Conservation (phyloP, 257 asterid species). For the Coffea canephora region DNA sequence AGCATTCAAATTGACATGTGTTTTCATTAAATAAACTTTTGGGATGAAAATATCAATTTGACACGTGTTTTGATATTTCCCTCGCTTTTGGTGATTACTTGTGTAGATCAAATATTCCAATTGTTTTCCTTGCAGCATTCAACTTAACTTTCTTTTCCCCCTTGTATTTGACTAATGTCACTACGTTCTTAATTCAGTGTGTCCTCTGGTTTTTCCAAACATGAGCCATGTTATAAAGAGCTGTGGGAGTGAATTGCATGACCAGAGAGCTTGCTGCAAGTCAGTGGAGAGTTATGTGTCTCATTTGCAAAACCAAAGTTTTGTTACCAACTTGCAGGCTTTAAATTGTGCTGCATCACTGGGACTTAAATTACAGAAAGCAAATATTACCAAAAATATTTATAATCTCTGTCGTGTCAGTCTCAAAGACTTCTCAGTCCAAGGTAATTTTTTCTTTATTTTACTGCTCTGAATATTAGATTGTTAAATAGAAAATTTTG, state of each 20-base stretch:
- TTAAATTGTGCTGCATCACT: conserved; percentile 88
- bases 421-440: conserved; percentile 97
- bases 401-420: conserved; percentile 72
- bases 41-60: neutral
- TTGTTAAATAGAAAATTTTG: neutral
- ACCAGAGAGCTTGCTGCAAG: conserved; percentile 64
- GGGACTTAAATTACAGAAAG: conserved; percentile 67
- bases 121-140: neutral
- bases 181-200: conserved; percentile 45
- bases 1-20: neutral
- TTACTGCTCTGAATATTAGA: neutral
- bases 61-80: neutral
- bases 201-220: conserved; percentile 87
- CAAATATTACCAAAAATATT: conserved; percentile 66
- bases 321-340: conserved; percentile 96
- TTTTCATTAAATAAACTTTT: neutral
- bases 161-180: neutral
- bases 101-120: neutral
- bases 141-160: neutral
- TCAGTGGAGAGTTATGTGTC: conserved; percentile 69
- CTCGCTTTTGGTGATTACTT: neutral
- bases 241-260: conserved; percentile 49
- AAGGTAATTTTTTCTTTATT: conserved; percentile 56
- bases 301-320: conserved; percentile 92
- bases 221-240: conserved; percentile 59